phyloP scores from a whole-genome alignment of 2,329 filamentous ascomycete genomes.

The Beauveria bassiana region DNA sequence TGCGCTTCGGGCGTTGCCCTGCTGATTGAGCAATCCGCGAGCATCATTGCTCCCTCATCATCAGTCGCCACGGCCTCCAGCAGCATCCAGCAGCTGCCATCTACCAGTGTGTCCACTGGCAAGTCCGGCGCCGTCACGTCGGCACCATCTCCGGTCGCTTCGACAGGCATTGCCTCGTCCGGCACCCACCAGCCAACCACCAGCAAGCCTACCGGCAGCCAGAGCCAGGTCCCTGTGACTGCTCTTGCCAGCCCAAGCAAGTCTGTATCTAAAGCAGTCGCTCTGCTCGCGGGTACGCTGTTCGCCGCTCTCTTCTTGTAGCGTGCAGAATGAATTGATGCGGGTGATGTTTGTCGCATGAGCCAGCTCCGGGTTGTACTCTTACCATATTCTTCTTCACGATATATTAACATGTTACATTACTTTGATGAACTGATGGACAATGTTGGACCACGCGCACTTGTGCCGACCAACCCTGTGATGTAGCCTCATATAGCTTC shows the following conservation, averaged over 20 bases:
- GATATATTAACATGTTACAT: not conserved
- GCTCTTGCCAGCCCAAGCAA: not conserved
- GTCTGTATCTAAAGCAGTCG: not conserved
- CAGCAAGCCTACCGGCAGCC: not conserved
- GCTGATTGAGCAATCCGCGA: not conserved
- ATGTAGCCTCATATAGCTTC: not conserved
- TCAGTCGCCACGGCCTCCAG: not conserved
- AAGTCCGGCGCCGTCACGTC: not conserved
- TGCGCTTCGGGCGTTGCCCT: not conserved
- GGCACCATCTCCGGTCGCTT: not conserved
- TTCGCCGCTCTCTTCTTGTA: conserved; percentile 1
- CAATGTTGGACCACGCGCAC: not conserved
- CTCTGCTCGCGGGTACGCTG: not conserved
- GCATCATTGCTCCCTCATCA: not conserved
- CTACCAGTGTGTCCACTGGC: not conserved
- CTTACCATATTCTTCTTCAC: not conserved
- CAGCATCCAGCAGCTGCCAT: not conserved
- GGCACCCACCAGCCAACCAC: not conserved
- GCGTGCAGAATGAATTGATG: not conserved
- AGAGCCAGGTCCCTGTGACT: not conserved
- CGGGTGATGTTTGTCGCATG: not conserved
- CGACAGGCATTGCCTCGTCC: not conserved
- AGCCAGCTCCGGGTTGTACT: conserved; percentile 36
- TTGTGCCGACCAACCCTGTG: not conserved
- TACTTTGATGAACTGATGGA: not conserved